Evolutionary conservation across 257 asterid genomes (phyloP).

Genomic region (Linderniella brevidens): DNA sequence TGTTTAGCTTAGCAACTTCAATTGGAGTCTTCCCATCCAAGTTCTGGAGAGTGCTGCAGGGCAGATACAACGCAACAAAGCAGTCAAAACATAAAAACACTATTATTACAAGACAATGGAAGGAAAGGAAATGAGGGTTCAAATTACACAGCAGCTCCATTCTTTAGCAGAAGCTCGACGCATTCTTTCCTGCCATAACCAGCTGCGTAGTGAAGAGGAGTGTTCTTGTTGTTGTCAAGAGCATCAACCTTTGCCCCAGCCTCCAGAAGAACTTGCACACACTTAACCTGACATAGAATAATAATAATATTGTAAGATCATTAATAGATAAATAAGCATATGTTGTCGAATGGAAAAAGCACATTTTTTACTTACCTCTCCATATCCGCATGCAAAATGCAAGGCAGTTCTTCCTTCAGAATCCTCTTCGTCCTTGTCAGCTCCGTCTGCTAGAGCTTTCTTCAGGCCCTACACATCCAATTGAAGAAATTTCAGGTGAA

Average conservation of each 20-base stretch:
- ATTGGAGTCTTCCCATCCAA: constrained; percentile 94
- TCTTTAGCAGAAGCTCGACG: constrained; percentile 76
- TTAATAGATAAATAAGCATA: not conserved
- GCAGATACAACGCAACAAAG: too few relatives aligned
- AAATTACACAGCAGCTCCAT: constrained; percentile 97
- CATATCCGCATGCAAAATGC: constrained; percentile 98
- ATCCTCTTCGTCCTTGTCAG: constrained; percentile 95
- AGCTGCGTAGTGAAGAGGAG: constrained; percentile 97
- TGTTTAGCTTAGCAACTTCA: constrained; percentile 86
- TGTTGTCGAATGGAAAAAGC: too few relatives aligned
- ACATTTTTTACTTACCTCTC: constrained; percentile 44
- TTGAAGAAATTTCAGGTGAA: constrained; percentile 3
- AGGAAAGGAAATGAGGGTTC: not conserved
- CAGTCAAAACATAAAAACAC: too few relatives aligned
- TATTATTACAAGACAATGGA: too few relatives aligned
- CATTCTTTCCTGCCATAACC: constrained; percentile 98
- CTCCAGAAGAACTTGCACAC: constrained; percentile 84
- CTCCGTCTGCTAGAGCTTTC: constrained; percentile 68
- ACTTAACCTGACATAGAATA: constrained; percentile 38
- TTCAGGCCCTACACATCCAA: constrained; percentile 50
- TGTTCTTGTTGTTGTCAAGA: constrained; percentile 92
- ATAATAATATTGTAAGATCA: not conserved
- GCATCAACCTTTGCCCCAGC: constrained; percentile 94
- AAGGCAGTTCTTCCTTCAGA: constrained; percentile 98
- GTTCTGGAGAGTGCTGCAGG: constrained; percentile 83